Percentiles rank a stretch among this genome's conserved stretches.
phyloP scores from a whole-genome alignment of 2,329 filamentous ascomycete species.

The Claviceps cyperi region DNA sequence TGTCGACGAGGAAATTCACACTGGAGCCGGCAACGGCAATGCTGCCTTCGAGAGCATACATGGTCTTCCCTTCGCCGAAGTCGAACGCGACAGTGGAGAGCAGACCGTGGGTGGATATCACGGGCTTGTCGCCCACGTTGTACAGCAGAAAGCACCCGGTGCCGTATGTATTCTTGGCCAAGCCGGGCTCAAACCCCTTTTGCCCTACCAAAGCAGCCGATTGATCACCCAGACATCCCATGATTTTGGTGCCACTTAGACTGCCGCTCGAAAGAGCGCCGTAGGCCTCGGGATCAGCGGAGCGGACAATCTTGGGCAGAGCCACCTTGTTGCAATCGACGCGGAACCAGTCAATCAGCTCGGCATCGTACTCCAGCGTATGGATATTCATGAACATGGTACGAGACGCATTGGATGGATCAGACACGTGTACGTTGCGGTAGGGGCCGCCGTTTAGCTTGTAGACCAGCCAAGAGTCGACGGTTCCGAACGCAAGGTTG shows the following conservation, averaged over 20 bases:
- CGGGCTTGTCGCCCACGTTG: constrained; percentile 66
- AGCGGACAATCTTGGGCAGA: constrained; percentile 65
- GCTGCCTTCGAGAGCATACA: constrained; percentile 65
- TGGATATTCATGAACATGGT: constrained; percentile 83
- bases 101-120: constrained; percentile 64
- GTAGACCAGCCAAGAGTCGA: constrained; percentile 70
- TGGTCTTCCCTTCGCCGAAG: constrained; percentile 50
- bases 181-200: constrained; percentile 59
- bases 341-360: constrained; percentile 60
- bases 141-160: constrained; percentile 77
- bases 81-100: constrained; percentile 67
- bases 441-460: constrained; percentile 59
- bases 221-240: constrained; percentile 69
- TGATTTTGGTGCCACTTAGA: constrained; percentile 54
- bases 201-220: constrained; percentile 70
- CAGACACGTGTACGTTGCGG: constrained; percentile 56
- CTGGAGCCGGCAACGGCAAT: constrained; percentile 65
- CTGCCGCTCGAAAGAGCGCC: constrained; percentile 46
- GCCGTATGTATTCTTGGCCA: constrained; percentile 76
- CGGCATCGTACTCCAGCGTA: constrained; percentile 59
- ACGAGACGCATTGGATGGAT: constrained; percentile 68
- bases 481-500: constrained; percentile 61
- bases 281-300: constrained; percentile 54
- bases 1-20: constrained; percentile 52
- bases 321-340: constrained; percentile 54